Conservation (phyloP, 1,139 yeast species). For the Debaryomyces fabryi region DNA sequence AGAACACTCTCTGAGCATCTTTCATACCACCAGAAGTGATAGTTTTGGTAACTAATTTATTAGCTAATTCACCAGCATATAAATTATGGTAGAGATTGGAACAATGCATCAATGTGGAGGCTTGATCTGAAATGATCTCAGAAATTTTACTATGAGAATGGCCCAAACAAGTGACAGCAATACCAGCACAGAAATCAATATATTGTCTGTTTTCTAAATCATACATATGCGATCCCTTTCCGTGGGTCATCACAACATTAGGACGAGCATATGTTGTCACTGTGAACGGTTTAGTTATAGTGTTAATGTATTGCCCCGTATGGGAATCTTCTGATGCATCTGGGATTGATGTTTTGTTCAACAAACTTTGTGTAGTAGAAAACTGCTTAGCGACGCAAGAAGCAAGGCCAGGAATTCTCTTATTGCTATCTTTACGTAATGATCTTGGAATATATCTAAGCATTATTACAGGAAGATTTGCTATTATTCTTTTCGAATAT, state of each 20-base stretch:
- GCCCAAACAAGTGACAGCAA: slow-evolving; percentile 95
- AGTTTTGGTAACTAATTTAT: slow-evolving; percentile 70
- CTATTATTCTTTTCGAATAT: background rate
- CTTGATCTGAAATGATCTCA: slow-evolving; percentile 70
- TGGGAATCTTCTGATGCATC: slow-evolving; percentile 25
- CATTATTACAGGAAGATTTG: slow-evolving; percentile 10
- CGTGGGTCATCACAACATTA: slow-evolving; percentile 66
- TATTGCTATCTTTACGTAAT: slow-evolving; percentile 1
- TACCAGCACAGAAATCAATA: slow-evolving; percentile 92
- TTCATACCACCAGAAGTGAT: slow-evolving; percentile 73
- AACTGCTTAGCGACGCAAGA: background rate
- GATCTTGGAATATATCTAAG: slow-evolving; percentile 13
- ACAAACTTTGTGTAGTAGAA: slow-evolving; percentile 4
- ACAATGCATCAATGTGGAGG: slow-evolving; percentile 73
- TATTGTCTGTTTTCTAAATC: slow-evolving; percentile 79
- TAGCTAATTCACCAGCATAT: slow-evolving; percentile 80
- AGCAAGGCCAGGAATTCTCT: background rate
- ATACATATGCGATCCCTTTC: slow-evolving; percentile 72
- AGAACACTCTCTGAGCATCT: slow-evolving; percentile 79
- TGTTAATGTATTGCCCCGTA: slow-evolving; percentile 37
- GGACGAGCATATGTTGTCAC: slow-evolving; percentile 87
- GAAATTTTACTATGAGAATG: slow-evolving; percentile 79
- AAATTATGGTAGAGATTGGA: slow-evolving; percentile 85
- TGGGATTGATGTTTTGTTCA: slow-evolving; percentile 11
- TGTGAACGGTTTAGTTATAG: slow-evolving; percentile 55